Evolutionary conservation across 306 rosid genomes (phyloP).

Genomic region (Luffa acutangula): DNA sequence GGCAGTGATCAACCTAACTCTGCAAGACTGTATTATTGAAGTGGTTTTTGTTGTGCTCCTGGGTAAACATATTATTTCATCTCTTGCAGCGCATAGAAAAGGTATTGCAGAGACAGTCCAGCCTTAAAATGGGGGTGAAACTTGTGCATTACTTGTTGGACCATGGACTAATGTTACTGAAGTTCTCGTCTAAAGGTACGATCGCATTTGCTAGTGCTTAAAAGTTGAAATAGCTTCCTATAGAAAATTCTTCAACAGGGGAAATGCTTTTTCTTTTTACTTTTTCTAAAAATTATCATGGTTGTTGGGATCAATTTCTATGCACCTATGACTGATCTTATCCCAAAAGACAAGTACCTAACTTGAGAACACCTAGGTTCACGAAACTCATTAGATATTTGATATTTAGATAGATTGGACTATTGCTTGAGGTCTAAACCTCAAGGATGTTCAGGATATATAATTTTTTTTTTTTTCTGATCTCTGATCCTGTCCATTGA

Average conservation of each 20-base stretch:
- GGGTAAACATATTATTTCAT: constrained; percentile 8
- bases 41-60: constrained; percentile 4
- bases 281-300: neutral
- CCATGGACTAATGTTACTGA: constrained; percentile 19
- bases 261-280: neutral
- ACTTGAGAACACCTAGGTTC: neutral
- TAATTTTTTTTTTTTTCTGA: neutral
- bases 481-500: neutral
- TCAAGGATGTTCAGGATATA: neutral
- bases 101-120: constrained; percentile 60
- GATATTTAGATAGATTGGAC: neutral
- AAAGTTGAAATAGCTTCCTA: neutral
- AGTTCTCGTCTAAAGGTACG: constrained; percentile 46
- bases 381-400: neutral
- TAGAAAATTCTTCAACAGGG: constrained; percentile 11
- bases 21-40: neutral
- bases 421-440: neutral
- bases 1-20: neutral
- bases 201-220: neutral
- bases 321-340: neutral
- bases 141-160: constrained; percentile 41
- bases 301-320: neutral
- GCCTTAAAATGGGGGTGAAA: constrained; percentile 44
- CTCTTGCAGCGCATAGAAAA: constrained; percentile 46
- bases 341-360: neutral